Base-by-base conservation (phyloP, 495 filamentous ascomycete genomes). In the Parathielavia appendiculata region DNA sequence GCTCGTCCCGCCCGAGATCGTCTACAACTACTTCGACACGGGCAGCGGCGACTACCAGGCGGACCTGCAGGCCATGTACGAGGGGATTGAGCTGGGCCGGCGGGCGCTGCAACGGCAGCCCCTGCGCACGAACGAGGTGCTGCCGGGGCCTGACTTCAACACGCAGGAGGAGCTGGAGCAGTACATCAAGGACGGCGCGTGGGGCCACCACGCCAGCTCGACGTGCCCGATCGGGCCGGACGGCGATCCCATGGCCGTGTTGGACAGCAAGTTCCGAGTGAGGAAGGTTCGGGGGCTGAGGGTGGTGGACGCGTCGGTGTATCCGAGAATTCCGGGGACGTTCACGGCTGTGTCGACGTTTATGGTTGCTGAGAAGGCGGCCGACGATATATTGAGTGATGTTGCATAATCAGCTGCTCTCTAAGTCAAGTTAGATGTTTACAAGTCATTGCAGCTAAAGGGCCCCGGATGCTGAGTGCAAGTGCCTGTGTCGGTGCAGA, bases 321-420 rank as follows among this genome's bases (percentile, higher is more conserved):
- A 78, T 54, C 82, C 83, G 4, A 69, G 72, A 60, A 82, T 82
- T 47, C 82, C 81, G 12, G 83, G 84, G 0, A 76, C 76, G 11
- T 86, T 79, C 55, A 78, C 79, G 23, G 73, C 69, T 0, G 56
- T 81, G 14, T 72, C 80, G 0, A 83, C 81, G 12, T 83, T 81
- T 40, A 79, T 85, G 71, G 71, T 82, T 17, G 80, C 75, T 30
- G 83, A 87, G 71, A 86, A 86, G 72, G 84, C 83, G 10, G 69
- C 69, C 2, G 64, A 63, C 26, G 69, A 69, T 35, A 72, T 72
- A 20, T 38, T 67, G 51, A 36, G n/a, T 8, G 63, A 40, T 35
- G 13, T 56, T 47, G 40, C 55, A 41, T 54, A 12, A 30, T 30
- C 26, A 30, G 26, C n/a, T n/a, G n/a, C n/a, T n/a, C n/a, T n/a